These are phyloP conservation scores for Apiospora saccharicola DNA, from an alignment of 2,329 filamentous ascomycete genomes.

Conservation along the genomic window DNA sequence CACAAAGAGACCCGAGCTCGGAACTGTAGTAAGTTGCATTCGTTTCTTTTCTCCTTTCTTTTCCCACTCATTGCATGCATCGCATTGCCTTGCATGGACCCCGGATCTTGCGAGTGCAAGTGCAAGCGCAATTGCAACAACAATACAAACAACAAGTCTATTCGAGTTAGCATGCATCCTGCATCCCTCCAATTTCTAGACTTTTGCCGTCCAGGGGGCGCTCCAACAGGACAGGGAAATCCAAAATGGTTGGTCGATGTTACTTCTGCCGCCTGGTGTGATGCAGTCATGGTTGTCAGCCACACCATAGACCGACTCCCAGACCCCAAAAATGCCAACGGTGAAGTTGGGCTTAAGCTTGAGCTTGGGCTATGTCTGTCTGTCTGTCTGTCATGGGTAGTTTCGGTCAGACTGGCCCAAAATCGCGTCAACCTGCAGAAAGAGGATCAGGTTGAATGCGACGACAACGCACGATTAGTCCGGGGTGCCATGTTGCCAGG, in stretches of 20 bases:
- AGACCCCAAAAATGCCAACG: slow-evolving; percentile 14
- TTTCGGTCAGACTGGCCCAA: neutral
- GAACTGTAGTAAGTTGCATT: slow-evolving; percentile 26
- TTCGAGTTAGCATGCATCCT: neutral
- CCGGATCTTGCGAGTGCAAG: neutral
- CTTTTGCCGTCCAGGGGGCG: neutral
- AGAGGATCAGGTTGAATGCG: neutral
- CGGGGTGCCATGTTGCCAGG: neutral
- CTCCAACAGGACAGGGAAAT: neutral
- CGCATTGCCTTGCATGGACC: neutral
- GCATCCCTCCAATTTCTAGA: neutral
- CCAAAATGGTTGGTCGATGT: neutral
- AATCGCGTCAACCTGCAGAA: neutral
- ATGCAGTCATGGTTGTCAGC: slow-evolving; percentile 2
- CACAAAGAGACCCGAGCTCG: neutral
- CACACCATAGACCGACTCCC: slow-evolving; percentile 5
- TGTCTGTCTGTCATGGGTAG: neutral
- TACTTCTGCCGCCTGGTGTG: neutral
- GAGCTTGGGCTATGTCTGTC: slow-evolving; percentile 8
- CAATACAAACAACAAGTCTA: neutral
- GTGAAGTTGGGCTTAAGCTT: neutral
- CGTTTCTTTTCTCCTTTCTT: slow-evolving; percentile 2
- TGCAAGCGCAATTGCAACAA: neutral
- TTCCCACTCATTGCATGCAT: neutral
- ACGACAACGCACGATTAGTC: neutral